Evolutionary conservation across 2,329 filamentous ascomycete species (phyloP), one percentile per base, ranked within the genome.

Genomic region (Aspergillus novofumigatus): DNA sequence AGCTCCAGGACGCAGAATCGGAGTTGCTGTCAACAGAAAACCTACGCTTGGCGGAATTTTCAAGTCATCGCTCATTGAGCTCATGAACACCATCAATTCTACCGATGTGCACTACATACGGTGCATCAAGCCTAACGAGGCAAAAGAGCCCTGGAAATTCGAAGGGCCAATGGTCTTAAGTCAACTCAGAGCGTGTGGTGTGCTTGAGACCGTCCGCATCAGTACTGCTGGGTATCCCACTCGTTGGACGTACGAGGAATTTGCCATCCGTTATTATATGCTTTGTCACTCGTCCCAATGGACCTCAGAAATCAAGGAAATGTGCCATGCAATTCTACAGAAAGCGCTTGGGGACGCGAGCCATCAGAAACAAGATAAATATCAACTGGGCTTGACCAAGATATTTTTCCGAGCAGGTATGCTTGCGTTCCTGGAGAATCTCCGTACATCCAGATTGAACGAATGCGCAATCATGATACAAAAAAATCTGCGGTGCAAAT

Each of bases 391-490:
- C 78, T 81, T 97, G 64, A 97, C 93, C 53, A 99, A 99, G 80
- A 97, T 99, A 72, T 99, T 99, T 80, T 99, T 99, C 86, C 89
- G 94, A 59, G 94, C 94, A 55, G 94, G 94, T 75, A 99, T 99
- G 94, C 87, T 99, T 67, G 94, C 94, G 6, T 97, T 97, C 79
- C 80, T 99, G 52, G 94, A 99, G 77, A 97, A 97, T 65, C 82
- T 97, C 63, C 87, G 94, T 58, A 97, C 94, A 11, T 91, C 83
- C 63, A 87, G 92, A 58, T 83, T 99, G 71, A 97, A 96, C 72
- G 90, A 92, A 64, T 96, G 92, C 65, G 94, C 94, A 11, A 90
- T 96, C 66, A 90, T 99, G 86, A 99, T 99, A 56, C 94, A 99
- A 77, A 99, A 99, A 86, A 99, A 99, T 70, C 79, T 99, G 55